Percentiles rank a stretch among this genome's conserved stretches.
Conservation (phyloP, 2,329 filamentous ascomycete species). For the Annulohypoxylon truncatum region DNA sequence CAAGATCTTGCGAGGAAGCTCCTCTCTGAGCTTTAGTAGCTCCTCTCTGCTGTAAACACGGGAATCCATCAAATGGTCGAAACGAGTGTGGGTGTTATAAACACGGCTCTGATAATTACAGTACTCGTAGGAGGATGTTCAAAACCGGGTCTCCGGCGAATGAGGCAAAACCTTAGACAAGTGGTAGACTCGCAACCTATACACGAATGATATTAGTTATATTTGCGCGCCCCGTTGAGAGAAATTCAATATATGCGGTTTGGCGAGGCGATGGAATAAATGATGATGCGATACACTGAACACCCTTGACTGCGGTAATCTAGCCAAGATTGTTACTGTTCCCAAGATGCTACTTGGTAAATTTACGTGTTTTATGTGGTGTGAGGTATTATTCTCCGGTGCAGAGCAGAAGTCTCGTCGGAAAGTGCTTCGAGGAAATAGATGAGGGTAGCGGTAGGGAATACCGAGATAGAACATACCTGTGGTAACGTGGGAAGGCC, state of each 20-base stretch:
- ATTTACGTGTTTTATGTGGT: neutral
- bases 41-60: constrained; percentile 59
- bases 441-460: neutral
- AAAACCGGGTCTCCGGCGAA: constrained; percentile 41
- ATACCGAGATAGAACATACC: neutral
- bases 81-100: constrained; percentile 56
- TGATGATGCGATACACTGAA: neutral
- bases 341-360: neutral
- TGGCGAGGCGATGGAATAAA: neutral
- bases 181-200: neutral
- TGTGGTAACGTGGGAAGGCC: neutral
- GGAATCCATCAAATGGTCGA: constrained; percentile 56
- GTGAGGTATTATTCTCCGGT: neutral
- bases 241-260: neutral
- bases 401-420: neutral
- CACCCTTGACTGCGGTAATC: neutral
- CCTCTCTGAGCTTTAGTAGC: constrained; percentile 56
- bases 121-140: constrained; percentile 56
- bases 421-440: neutral
- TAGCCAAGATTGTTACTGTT: neutral
- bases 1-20: constrained; percentile 21
- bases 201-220: constrained; percentile 47
- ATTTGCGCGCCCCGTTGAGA: constrained; percentile 55
- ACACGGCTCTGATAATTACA: constrained; percentile 51
- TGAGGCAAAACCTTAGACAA: neutral